These are phyloP conservation scores for Chloris gayana DNA, from an alignment of 176 grass and related monocot genomes.

Conservation along the genomic window DNA sequence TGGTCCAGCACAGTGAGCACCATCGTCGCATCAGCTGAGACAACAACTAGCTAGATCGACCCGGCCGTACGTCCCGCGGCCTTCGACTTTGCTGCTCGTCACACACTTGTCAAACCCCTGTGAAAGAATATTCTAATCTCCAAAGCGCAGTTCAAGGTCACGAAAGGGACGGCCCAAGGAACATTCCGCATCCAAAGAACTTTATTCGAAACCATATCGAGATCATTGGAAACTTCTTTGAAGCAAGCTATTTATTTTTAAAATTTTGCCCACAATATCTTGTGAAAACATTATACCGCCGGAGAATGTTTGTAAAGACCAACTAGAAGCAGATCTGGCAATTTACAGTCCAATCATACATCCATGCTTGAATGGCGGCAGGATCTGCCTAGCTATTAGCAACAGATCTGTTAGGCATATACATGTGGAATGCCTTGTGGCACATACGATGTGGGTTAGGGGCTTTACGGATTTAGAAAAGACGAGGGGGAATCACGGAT, in stretches of 20 bases:
- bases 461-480: too few species aligned
- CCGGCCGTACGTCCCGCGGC: too few species aligned
- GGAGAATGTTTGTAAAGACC: too few species aligned
- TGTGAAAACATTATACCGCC: too few species aligned
- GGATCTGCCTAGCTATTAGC: background rate
- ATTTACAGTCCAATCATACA: background rate
- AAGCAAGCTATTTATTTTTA: too few species aligned
- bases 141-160: slow-evolving; percentile 20
- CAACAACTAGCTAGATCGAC: slow-evolving; percentile 14
- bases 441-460: background rate
- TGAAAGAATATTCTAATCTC: slow-evolving; percentile 16
- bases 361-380: background rate
- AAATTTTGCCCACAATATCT: too few species aligned
- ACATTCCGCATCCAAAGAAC: slow-evolving; percentile 5
- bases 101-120: slow-evolving; percentile 21
- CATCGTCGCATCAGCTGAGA: background rate
- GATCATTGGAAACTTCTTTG: too few species aligned
- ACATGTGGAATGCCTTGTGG: background rate
- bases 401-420: background rate
- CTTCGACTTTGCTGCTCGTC: background rate
- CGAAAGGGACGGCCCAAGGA: background rate
- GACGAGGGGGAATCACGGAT: too few species aligned
- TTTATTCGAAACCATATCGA: too few species aligned
- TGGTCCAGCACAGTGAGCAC: background rate
- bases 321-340: too few species aligned